phyloP scores from a whole-genome alignment of 208 protist species.

The Balamuthia mandrillaris region DNA sequence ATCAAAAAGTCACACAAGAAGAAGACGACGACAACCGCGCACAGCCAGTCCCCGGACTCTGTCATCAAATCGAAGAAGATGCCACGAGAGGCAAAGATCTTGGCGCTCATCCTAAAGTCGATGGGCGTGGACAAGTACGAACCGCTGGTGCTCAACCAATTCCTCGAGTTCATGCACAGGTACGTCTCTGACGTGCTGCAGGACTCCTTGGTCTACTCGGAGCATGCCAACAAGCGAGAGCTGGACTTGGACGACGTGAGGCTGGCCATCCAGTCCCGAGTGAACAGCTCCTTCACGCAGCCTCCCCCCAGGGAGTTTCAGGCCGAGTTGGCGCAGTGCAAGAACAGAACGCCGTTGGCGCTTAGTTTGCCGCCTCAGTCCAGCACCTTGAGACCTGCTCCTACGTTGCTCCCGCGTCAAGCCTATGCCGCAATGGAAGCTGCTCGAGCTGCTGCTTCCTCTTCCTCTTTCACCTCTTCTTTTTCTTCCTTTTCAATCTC shows the following conservation, averaged over 20 bases:
- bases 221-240: constrained; percentile 2
- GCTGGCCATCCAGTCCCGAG: constrained; percentile 39
- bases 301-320: constrained; percentile 38
- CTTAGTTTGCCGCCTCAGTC: too few relatives aligned
- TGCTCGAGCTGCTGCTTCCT: too few relatives aligned
- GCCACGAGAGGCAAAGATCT: constrained; percentile 20
- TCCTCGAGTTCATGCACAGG: constrained; percentile 43
- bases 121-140: constrained; percentile 40
- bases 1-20: neutral
- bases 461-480: too few relatives aligned
- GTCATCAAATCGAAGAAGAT: neutral
- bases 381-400: too few relatives aligned
- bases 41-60: neutral
- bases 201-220: constrained; percentile 31
- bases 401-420: too few relatives aligned
- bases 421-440: too few relatives aligned
- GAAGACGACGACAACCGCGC: neutral
- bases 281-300: constrained; percentile 47
- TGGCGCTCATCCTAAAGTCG: constrained; percentile 32
- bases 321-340: constrained; percentile 25
- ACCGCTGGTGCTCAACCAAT: neutral
- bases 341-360: constrained; percentile 27
- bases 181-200: constrained; percentile 36
- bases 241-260: constrained; percentile 39
- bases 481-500: too few relatives aligned